A percentile compares a stretch with the other conserved stretches of the same genome.
Evolutionary conservation across 169 alveolate species (phyloP).

Genomic region (Eimeria maxima): DNA sequence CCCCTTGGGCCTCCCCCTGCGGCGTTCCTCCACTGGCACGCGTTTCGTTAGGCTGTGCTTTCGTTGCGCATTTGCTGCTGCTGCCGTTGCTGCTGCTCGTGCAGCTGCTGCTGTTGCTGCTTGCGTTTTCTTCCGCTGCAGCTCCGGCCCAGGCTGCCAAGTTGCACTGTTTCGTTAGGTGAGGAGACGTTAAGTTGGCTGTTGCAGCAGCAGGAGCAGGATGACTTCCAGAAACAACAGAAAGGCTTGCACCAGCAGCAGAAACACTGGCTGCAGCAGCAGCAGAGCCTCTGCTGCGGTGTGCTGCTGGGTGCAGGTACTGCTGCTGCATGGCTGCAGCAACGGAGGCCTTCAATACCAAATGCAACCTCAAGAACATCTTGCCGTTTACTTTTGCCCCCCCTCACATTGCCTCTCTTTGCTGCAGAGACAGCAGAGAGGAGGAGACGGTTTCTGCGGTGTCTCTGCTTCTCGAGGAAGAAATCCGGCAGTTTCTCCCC

Average conservation of each 20-base stretch:
- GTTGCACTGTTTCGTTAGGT: not conserved
- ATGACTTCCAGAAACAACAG: not conserved
- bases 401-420: slow-evolving; percentile 10
- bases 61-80: no score
- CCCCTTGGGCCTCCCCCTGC: no score
- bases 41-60: no score
- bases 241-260: not conserved
- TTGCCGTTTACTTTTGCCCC: slow-evolving; percentile 30
- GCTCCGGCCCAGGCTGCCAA: no score
- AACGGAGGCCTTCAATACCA: slow-evolving; percentile 36
- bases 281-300: slow-evolving; percentile 29
- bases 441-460: not conserved
- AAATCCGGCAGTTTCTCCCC: slow-evolving; percentile 11
- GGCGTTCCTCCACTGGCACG: no score
- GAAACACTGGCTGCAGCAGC: not conserved
- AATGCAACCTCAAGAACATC: not conserved
- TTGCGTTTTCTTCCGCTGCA: no score
- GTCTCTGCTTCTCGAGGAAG: slow-evolving; percentile 37
- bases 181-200: not conserved
- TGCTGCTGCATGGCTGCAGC: no score
- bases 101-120: no score
- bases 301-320: not conserved
- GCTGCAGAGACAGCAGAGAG: slow-evolving; percentile 41
- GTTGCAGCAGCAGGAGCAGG: not conserved
- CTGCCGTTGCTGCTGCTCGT: no score